Evolutionary conservation across 108 stramenopile species (phyloP), one percentile per base, ranked within the genome.

Genomic region (Skeletonema menzelii): DNA sequence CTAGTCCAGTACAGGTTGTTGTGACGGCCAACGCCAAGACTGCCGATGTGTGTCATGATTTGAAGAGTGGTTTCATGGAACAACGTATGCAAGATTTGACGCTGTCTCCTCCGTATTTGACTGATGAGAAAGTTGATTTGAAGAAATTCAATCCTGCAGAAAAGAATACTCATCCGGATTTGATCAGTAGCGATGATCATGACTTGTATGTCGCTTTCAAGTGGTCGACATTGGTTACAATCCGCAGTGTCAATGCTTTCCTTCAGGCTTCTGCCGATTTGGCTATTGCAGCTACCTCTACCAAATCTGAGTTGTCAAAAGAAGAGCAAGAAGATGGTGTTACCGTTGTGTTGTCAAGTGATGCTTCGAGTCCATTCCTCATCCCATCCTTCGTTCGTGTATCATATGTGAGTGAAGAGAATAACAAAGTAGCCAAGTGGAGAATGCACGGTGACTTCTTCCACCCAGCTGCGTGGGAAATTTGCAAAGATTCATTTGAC

Each of bases 1-100:
- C 91, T 4, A 91, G 91, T 76, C 93, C 93, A 1, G 79, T 94
- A 12, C 93, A 94, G 62, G 87, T 94, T 55, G 93, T 94, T 19
- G 93, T 94, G 2, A 89, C 88, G 13, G 85, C 89, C 12, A 90
- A 88, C 64, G 72, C 88, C 44, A 73, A 76, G 11, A 88, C 93
- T 60, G 93, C 93, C 12, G 93, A 91, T 69, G 80, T 85, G 4
- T 94, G 93, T 69, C 93, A 94, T 60, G 86, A 94, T 61, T 80
- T 90, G 40, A 94, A 94, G 85, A 85, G 83, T 56, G 93, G 93
- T 5, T 91, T 94, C 59, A 94, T 94, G 91, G 93, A 94, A 64
- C 85, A 88, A 63, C 66, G 93, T 13, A 82, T 88, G 73, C 93
- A 94, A 56, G 93, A 94, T 73, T 70, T 94, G 59, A 69, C 90